These are phyloP conservation scores for Paraphoma chrysanthemicola DNA, from an alignment of 2,329 filamentous ascomycete genomes.

Conservation along the genomic window DNA sequence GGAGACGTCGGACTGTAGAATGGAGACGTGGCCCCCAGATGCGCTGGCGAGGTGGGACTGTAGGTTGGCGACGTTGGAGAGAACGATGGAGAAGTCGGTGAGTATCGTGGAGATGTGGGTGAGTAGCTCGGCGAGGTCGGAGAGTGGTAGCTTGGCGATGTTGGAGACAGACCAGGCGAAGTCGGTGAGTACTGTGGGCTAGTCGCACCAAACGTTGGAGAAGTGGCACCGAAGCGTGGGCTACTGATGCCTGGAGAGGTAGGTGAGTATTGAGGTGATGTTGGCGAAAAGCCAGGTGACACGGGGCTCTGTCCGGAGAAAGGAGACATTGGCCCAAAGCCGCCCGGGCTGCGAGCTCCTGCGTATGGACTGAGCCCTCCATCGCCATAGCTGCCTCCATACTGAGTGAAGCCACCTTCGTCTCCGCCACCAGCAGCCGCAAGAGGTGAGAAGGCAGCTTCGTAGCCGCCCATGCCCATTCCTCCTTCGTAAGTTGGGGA, in stretches of 20 bases:
- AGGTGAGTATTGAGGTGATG: conserved; percentile 59
- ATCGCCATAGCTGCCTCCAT: conserved; percentile 69
- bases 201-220: conserved; percentile 60
- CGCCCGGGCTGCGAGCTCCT: conserved; percentile 67
- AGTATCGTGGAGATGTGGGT: conserved; percentile 61
- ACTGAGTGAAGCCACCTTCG: conserved; percentile 65
- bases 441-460: conserved; percentile 75
- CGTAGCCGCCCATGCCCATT: conserved; percentile 66
- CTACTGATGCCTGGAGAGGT: conserved; percentile 70
- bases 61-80: conserved; percentile 55
- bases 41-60: conserved; percentile 55
- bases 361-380: conserved; percentile 72
- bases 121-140: conserved; percentile 65
- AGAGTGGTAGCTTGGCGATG: conserved; percentile 58
- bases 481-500: conserved; percentile 68
- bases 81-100: conserved; percentile 55
- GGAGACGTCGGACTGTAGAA: conserved; percentile 63
- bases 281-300: conserved; percentile 55
- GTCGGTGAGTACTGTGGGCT: conserved; percentile 68
- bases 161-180: conserved; percentile 62
- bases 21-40: conserved; percentile 50
- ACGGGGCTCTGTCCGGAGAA: conserved; percentile 49
- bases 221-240: conserved; percentile 60
- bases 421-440: conserved; percentile 69
- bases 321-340: conserved; percentile 47